A percentile compares a stretch with the other conserved stretches of the same genome.
phyloP scores from a whole-genome alignment of 495 filamentous ascomycete species.

The Amniculicola lignicola region DNA sequence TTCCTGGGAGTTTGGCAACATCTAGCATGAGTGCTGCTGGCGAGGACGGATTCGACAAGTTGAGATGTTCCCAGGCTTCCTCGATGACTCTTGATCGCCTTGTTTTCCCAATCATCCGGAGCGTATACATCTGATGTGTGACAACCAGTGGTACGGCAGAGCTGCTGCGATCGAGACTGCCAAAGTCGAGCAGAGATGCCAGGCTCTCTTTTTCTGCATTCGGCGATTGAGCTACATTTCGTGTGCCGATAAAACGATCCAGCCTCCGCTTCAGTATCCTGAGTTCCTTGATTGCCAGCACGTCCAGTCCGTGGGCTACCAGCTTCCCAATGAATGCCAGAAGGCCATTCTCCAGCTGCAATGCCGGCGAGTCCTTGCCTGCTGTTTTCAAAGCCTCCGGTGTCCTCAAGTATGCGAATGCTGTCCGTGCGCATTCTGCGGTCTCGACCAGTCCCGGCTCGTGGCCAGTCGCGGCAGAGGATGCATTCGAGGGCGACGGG shows the following conservation, averaged over 20 bases:
- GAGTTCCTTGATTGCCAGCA: constrained; percentile 75
- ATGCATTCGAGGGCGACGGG: constrained; percentile 40
- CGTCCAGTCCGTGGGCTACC: constrained; percentile 67
- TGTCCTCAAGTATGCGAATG: constrained; percentile 66
- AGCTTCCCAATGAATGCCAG: constrained; percentile 71
- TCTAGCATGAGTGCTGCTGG: constrained; percentile 61
- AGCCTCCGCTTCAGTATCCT: constrained; percentile 63
- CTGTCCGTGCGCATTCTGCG: constrained; percentile 73
- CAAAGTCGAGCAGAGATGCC: constrained; percentile 63
- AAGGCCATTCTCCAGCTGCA: constrained; percentile 83
- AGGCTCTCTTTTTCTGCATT: constrained; percentile 46
- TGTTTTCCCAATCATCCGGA: constrained; percentile 50
- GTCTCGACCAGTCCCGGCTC: constrained; percentile 42
- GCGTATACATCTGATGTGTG: constrained; percentile 46
- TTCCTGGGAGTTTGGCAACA: constrained; percentile 47
- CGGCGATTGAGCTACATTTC: not conserved
- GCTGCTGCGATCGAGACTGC: constrained; percentile 19
- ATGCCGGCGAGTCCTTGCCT: constrained; percentile 51
- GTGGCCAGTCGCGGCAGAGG: constrained; percentile 33
- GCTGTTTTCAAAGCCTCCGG: constrained; percentile 49
- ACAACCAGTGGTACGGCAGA: constrained; percentile 37
- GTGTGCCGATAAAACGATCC: constrained; percentile 37
- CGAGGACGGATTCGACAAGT: constrained; percentile 54
- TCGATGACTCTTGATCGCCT: constrained; percentile 40
- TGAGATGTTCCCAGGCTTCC: constrained; percentile 40